Evolutionary conservation across 2,329 filamentous ascomycete species (phyloP), one percentile per base, ranked within the genome.

Genomic region (Epichloe uncinata): DNA sequence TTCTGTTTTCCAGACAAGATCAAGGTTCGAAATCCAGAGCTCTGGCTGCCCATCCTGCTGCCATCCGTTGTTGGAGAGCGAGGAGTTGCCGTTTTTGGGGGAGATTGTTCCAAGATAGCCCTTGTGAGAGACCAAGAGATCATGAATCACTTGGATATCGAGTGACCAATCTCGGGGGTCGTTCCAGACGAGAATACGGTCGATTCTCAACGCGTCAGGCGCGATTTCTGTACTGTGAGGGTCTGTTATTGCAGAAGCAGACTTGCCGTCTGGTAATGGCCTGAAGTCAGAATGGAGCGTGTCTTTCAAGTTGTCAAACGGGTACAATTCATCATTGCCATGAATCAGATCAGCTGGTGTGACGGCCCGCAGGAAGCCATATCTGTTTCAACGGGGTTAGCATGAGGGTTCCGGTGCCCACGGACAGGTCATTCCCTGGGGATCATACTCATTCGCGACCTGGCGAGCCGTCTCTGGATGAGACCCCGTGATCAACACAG

Each of bases 81-180:
- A 68, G 0, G 61, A 26, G 53, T 82, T 70, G 41, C 82, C 83
- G 63, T 95, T 95, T 95, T 61, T 79, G 81, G 11, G 73, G 0
- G 86, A 91, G 41, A 86, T 73, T 0, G 91, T 96, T 26, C 91
- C 93, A 4, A 95, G 63, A 50, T 87, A 79, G 16, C 93, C 93
- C n/a, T 75, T 60, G 16, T 79, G 73, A 0, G 90, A 95, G 40
- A 95, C 74, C 6, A 97, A 71, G 11, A 95, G 70, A 65, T 98
- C 93, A 49, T 85, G 62, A 51, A 97, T 84, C 58, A 97, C 71
- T 62, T 95, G 86, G 2, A 81, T 81, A 65, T 97, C 91, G 9
- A 96, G 75, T 1, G 86, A 89, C 93, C 93, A 98, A 70, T 98
- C 93, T 50, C 93, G 3, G 93, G 93, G 90, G 66, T 97, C 93